A percentile compares a stretch with the other conserved stretches of the same genome.
phyloP scores from a whole-genome alignment of 2,329 filamentous ascomycete genomes.

The Aspergillus eucalypticola region DNA sequence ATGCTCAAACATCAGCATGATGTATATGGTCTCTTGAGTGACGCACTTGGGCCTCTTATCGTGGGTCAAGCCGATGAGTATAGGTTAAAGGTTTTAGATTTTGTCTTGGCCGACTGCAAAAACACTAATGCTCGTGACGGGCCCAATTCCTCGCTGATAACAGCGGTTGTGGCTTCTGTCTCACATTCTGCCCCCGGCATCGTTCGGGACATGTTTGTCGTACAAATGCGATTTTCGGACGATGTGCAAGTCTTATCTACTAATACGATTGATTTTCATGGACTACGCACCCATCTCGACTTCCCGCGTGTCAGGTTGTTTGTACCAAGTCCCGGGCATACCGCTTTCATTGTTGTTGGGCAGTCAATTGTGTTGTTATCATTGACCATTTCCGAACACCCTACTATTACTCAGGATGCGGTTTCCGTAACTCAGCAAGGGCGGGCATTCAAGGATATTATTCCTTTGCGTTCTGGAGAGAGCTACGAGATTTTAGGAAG shows the following conservation, averaged over 20 bases:
- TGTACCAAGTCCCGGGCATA: conserved; percentile 74
- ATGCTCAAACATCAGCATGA: conserved; percentile 72
- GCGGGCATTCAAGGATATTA: conserved; percentile 77
- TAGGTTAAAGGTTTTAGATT: conserved; percentile 75
- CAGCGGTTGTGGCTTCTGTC: conserved; percentile 62
- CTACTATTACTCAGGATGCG: conserved; percentile 74
- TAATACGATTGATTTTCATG: conserved; percentile 67
- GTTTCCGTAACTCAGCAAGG: conserved; percentile 64
- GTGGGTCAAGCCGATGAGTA: conserved; percentile 55
- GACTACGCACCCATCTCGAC: conserved; percentile 46
- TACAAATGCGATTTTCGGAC: conserved; percentile 67
- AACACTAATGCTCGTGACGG: conserved; percentile 46
- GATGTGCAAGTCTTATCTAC: conserved; percentile 62
- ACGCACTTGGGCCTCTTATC: conserved; percentile 60
- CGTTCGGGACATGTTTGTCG: conserved; percentile 67
- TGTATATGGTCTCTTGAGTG: conserved; percentile 63
- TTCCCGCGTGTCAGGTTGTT: conserved; percentile 65
- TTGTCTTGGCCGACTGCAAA: conserved; percentile 58
- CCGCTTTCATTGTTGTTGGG: conserved; percentile 79
- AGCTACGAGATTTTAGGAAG: conserved; percentile 53
- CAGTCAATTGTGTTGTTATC: conserved; percentile 77
- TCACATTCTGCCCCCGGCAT: conserved; percentile 54
- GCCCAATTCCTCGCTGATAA: conserved; percentile 56
- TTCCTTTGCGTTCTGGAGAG: conserved; percentile 68
- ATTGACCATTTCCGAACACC: conserved; percentile 65